These are phyloP conservation scores for Jamesozyma rosinii DNA, from an alignment of 805 yeast species.

Conservation along the genomic window DNA sequence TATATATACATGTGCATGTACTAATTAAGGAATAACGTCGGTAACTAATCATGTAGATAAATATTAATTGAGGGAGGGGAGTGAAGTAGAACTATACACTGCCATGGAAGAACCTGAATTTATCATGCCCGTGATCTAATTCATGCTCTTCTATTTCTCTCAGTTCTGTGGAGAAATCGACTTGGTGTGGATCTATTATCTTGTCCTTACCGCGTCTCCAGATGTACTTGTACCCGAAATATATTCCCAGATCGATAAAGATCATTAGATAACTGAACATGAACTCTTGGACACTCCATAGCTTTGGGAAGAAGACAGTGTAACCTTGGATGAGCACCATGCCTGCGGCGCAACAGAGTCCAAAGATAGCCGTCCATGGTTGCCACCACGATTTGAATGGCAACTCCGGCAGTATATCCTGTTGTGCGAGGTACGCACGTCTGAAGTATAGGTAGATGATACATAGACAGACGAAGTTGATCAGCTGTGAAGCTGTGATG, in stretches of 20 bases:
- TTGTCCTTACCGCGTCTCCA: conserved; percentile 36
- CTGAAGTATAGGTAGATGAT: conserved; percentile 54
- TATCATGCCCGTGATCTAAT: conserved; percentile 16
- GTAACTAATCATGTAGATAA: too few species aligned
- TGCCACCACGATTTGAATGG: conserved; percentile 49
- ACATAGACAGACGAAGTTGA: conserved; percentile 50
- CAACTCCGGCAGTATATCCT: conserved; percentile 34
- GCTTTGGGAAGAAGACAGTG: conserved; percentile 55
- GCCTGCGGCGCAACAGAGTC: conserved; percentile 36
- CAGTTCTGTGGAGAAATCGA: conserved; percentile 47
- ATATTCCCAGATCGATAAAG: conserved; percentile 45
- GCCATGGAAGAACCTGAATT: conserved; percentile 12
- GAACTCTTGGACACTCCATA: conserved; percentile 54
- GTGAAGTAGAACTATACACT: not conserved
- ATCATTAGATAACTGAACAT: conserved; percentile 66
- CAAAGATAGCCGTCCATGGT: conserved; percentile 49
- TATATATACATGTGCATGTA: not conserved
- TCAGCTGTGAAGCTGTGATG: conserved; percentile 60
- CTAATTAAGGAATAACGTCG: too few species aligned
- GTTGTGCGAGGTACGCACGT: conserved; percentile 47
- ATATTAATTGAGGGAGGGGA: too few species aligned
- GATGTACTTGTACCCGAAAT: conserved; percentile 42
- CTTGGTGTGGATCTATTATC: conserved; percentile 37
- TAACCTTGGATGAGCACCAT: conserved; percentile 63
- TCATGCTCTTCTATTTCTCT: conserved; percentile 56